A percentile compares a stretch with the other conserved stretches of the same genome.
These are phyloP conservation scores for Alternaria sp. DNA, from an alignment of 2,329 filamentous ascomycete genomes.

Conservation along the genomic window DNA sequence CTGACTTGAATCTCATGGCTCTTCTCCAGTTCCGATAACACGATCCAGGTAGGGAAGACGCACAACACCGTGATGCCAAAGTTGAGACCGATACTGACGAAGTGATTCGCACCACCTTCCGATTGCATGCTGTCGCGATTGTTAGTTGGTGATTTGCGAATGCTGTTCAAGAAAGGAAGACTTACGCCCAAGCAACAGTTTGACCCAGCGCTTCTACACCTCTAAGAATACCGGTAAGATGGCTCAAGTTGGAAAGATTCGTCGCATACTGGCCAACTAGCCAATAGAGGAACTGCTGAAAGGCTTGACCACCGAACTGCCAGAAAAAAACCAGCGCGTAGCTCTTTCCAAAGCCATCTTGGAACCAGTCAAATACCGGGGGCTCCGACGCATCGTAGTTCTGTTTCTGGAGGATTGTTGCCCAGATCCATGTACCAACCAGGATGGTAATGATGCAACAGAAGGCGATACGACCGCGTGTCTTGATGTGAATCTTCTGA, in stretches of 20 bases:
- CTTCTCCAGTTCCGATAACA: constrained; percentile 43
- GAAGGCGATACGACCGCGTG: constrained; percentile 43
- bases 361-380: constrained; percentile 48
- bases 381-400: constrained; percentile 41
- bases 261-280: constrained; percentile 50
- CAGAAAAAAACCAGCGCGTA: constrained; percentile 50
- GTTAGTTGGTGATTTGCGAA: constrained; percentile 20
- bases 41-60: constrained; percentile 46
- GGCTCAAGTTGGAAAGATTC: constrained; percentile 42
- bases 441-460: constrained; percentile 42
- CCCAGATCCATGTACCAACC: constrained; percentile 50
- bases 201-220: constrained; percentile 49
- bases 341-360: constrained; percentile 44
- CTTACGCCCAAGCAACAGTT: constrained; percentile 50
- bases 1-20: constrained; percentile 42
- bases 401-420: constrained; percentile 43
- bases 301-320: constrained; percentile 50
- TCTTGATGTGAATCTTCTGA: constrained; percentile 47
- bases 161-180: background rate
- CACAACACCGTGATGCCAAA: constrained; percentile 47
- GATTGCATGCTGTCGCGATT: constrained; percentile 41
- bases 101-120: constrained; percentile 49
- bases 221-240: constrained; percentile 49
- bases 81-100: constrained; percentile 49
- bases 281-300: constrained; percentile 52